phyloP scores from a whole-genome alignment of 2,329 filamentous ascomycete genomes.

The Colletotrichum spinosum region DNA sequence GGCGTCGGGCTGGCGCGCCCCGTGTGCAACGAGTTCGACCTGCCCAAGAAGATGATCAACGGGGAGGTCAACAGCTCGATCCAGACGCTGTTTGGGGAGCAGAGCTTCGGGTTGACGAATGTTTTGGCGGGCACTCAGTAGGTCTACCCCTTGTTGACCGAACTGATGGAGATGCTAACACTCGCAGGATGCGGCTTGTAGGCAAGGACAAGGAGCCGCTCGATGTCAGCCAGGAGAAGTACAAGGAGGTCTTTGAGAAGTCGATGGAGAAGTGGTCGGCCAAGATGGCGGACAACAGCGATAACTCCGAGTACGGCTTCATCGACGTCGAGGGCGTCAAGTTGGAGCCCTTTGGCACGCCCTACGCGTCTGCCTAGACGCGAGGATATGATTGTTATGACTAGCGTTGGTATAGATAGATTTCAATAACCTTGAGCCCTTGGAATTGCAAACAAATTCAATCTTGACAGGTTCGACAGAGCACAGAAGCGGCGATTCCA shows the following conservation, averaged over 20 bases:
- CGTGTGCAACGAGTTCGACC: slow-evolving; percentile 45
- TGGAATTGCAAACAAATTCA: too few species aligned
- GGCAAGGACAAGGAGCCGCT: slow-evolving; percentile 46
- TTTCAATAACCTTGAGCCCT: too few species aligned
- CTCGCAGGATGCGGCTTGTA: slow-evolving; percentile 44
- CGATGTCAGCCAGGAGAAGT: slow-evolving; percentile 46
- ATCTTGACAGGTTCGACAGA: too few species aligned
- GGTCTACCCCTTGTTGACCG: slow-evolving; percentile 34
- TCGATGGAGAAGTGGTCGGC: slow-evolving; percentile 46
- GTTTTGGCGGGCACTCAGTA: slow-evolving; percentile 47
- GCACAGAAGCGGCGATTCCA: too few species aligned
- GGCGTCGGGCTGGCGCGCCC: slow-evolving; percentile 67
- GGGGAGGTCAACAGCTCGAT: slow-evolving; percentile 61
- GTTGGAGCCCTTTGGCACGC: slow-evolving; percentile 46
- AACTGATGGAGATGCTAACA: slow-evolving; percentile 3
- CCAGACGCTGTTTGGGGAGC: slow-evolving; percentile 57
- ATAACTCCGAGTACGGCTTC: slow-evolving; percentile 47
- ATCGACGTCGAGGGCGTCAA: slow-evolving; percentile 46
- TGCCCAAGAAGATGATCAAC: slow-evolving; percentile 44
- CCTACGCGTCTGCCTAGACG: slow-evolving; percentile 8
- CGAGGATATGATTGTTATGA: too few species aligned
- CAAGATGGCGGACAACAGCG: slow-evolving; percentile 45
- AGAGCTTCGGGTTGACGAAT: slow-evolving; percentile 58
- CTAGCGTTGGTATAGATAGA: too few species aligned
- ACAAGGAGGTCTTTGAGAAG: slow-evolving; percentile 44